Evolutionary conservation across 495 filamentous ascomycete species (phyloP).

Genomic region (Penicillium desertorum): DNA sequence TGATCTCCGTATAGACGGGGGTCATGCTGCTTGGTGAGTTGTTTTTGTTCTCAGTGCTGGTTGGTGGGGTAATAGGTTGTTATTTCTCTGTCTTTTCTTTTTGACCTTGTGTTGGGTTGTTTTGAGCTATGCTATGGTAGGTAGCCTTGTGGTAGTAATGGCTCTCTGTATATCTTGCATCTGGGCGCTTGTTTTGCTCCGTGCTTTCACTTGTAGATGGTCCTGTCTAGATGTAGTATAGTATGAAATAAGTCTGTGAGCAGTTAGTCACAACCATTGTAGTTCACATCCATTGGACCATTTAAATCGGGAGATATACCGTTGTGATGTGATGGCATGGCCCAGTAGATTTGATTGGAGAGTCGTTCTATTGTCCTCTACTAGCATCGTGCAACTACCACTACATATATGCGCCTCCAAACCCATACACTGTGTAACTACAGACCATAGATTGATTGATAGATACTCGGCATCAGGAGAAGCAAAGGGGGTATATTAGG

Average conservation of each 20-base stretch:
- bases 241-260: no score
- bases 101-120: no score
- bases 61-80: background rate
- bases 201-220: no score
- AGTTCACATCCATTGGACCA: no score
- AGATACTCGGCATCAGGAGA: background rate
- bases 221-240: no score
- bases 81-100: background rate
- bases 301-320: background rate
- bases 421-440: background rate
- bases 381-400: background rate
- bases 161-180: no score
- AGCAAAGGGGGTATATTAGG: slow-evolving; percentile 5
- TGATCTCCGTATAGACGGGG: slow-evolving; percentile 41
- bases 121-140: no score
- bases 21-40: slow-evolving; percentile 20
- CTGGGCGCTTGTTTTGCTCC: no score
- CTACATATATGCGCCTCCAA: background rate
- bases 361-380: background rate
- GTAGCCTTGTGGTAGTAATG: no score
- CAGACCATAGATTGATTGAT: slow-evolving; percentile 1
- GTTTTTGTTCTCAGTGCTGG: background rate
- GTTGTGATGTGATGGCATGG: background rate
- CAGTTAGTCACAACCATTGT: no score
- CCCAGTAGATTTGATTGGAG: background rate